These are phyloP conservation scores for Piper betle DNA, from an alignment of 164 flowering plant species.

Conservation along the genomic window DNA sequence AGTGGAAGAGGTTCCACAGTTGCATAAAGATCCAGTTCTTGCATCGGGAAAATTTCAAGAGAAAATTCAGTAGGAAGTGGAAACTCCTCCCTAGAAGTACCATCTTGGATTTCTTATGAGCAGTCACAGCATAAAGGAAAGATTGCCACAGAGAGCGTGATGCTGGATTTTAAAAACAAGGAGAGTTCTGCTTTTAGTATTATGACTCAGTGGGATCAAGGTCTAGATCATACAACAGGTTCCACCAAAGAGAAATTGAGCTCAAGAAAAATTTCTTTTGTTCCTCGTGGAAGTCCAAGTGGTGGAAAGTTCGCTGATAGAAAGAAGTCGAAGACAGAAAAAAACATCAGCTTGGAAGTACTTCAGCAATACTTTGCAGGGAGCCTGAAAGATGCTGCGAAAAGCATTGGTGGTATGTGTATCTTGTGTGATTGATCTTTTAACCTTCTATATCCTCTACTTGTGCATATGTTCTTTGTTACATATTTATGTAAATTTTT, in stretches of 20 bases:
- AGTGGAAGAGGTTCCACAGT: conserved; percentile 26
- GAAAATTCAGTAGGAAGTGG: background rate
- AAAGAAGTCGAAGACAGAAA: conserved; percentile 58
- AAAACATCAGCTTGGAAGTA: conserved; percentile 64
- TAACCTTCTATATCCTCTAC: too few species aligned
- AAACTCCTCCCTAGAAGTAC: conserved; percentile 14
- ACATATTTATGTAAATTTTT: too few species aligned
- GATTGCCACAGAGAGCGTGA: conserved; percentile 1
- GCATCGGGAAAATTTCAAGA: conserved; percentile 14
- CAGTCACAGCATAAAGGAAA: conserved; percentile 19
- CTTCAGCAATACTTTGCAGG: conserved; percentile 78
- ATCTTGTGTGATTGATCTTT: background rate
- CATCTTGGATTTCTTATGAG: conserved; percentile 13
- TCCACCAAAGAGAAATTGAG: conserved; percentile 13
- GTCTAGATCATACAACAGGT: conserved; percentile 21
- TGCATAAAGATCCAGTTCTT: conserved; percentile 14
- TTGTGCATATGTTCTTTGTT: too few species aligned
- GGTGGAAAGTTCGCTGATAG: conserved; percentile 37
- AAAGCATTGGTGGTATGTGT: conserved; percentile 71
- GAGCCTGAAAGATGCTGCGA: conserved; percentile 92
- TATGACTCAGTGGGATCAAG: conserved; percentile 25
- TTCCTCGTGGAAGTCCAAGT: conserved; percentile 23
- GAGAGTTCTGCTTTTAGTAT: conserved; percentile 17
- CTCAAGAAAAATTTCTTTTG: background rate
- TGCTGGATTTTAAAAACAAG: conserved; percentile 18